A percentile compares a stretch with the other conserved stretches of the same genome.
Conservation (phyloP, 495 filamentous ascomycete genomes). For the Aspergillus coremiiformis region DNA sequence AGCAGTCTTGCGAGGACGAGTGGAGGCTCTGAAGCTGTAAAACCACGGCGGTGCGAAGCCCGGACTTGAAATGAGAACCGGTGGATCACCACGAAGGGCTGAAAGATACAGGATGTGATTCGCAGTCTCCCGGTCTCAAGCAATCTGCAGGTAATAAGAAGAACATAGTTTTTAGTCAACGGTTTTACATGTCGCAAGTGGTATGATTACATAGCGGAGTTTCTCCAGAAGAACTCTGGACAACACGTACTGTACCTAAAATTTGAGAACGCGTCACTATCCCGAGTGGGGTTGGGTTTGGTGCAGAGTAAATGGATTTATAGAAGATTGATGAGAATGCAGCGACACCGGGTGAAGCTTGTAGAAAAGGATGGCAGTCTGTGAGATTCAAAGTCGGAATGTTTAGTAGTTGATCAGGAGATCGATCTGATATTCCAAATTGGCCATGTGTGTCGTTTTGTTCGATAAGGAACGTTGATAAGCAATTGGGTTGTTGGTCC, state of each 20-base stretch:
- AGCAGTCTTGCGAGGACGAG: background rate
- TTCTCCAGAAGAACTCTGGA: background rate
- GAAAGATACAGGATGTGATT: background rate
- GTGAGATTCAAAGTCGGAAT: background rate
- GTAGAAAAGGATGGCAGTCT: background rate
- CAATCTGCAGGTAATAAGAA: background rate
- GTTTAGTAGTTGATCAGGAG: slow-evolving; percentile 4
- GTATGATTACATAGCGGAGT: background rate
- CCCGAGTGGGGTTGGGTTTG: background rate
- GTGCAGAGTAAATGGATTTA: background rate
- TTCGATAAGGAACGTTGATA: slow-evolving; percentile 4
- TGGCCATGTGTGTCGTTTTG: slow-evolving; percentile 2
- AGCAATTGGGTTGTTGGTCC: background rate
- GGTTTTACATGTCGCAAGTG: background rate
- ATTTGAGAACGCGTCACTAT: background rate
- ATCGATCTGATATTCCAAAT: background rate
- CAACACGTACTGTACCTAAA: background rate
- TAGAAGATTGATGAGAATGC: background rate
- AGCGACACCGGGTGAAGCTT: background rate
- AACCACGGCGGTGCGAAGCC: background rate
- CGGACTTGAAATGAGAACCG: background rate
- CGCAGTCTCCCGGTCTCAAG: background rate
- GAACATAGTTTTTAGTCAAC: background rate
- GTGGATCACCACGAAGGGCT: background rate
- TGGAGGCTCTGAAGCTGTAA: background rate